Conservation (phyloP, 768 basidiomycete species). For the Phlebiopsis flavidoalba region DNA sequence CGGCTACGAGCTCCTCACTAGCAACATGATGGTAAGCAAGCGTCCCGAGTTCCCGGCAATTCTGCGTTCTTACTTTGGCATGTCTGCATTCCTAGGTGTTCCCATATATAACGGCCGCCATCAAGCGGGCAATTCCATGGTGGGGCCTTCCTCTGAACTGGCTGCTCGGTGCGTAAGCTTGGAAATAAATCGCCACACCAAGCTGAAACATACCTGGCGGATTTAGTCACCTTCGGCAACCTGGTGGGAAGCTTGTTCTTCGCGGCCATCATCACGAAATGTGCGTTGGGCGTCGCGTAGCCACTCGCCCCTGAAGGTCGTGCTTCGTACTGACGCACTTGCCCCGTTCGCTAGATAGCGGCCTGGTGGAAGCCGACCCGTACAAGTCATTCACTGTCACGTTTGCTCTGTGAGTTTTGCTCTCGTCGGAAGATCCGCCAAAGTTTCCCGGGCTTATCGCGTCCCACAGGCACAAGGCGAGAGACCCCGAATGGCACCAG, state of each 20-base stretch:
- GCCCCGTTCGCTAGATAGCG: constrained; percentile 59
- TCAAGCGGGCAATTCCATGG: constrained; percentile 59
- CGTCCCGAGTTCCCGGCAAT: not conserved
- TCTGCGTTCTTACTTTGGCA: not conserved
- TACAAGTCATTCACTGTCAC: constrained; percentile 47
- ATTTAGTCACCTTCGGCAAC: constrained; percentile 62
- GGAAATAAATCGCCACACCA: not conserved
- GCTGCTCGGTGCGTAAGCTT: constrained; percentile 46
- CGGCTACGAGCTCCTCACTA: constrained; percentile 66
- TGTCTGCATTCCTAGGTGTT: constrained; percentile 41
- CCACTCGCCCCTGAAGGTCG: not conserved
- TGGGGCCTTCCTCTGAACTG: constrained; percentile 68
- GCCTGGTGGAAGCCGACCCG: constrained; percentile 53
- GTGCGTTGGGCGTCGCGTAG: constrained; percentile 31
- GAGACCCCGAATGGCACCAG: constrained; percentile 63
- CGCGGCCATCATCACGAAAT: constrained; percentile 57
- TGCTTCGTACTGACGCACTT: constrained; percentile 34
- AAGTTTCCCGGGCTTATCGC: not conserved
- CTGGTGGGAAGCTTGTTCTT: constrained; percentile 68
- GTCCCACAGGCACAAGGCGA: constrained; percentile 51
- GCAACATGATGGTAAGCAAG: constrained; percentile 63
- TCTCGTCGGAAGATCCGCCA: not conserved
- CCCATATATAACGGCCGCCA: constrained; percentile 61
- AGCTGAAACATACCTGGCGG: not conserved
- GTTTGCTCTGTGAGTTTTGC: constrained; percentile 52